Percentiles rank a stretch among this genome's conserved stretches.
Conservation (phyloP, 2,329 filamentous ascomycete genomes). For the Aureobasidium pullulans region DNA sequence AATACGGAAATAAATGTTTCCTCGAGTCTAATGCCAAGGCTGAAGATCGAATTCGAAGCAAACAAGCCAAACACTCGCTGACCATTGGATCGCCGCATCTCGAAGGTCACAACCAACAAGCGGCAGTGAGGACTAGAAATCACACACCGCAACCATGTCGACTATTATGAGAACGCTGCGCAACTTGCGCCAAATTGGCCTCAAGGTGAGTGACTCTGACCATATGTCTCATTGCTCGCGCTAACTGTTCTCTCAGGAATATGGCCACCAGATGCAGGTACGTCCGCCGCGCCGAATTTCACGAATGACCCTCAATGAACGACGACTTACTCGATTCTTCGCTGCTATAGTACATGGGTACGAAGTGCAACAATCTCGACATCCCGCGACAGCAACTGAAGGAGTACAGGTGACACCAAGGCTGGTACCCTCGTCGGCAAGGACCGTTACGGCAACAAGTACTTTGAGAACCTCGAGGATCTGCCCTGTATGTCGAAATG, state of each 20-base stretch:
- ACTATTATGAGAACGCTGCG: slow-evolving; percentile 77
- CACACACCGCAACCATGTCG: slow-evolving; percentile 61
- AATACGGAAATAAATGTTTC: neutral
- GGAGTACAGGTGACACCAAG: slow-evolving; percentile 79
- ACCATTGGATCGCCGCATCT: slow-evolving; percentile 8
- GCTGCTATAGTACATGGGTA: slow-evolving; percentile 29
- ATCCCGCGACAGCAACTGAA: slow-evolving; percentile 23
- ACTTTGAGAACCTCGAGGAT: slow-evolving; percentile 91
- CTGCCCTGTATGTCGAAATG: slow-evolving; percentile 61
- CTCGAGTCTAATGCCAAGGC: neutral
- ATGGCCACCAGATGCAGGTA: slow-evolving; percentile 88
- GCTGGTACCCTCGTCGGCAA: slow-evolving; percentile 74
- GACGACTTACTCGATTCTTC: slow-evolving; percentile 17
- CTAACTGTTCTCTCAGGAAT: slow-evolving; percentile 58
- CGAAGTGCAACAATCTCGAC: slow-evolving; percentile 14
- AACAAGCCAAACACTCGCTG: slow-evolving; percentile 10
- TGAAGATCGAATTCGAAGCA: neutral
- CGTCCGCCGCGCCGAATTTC: slow-evolving; percentile 34
- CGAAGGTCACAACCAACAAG: neutral
- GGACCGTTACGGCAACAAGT: slow-evolving; percentile 96
- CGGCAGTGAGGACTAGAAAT: slow-evolving; percentile 7
- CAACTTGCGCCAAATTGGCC: slow-evolving; percentile 78
- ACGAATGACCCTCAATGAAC: slow-evolving; percentile 18
- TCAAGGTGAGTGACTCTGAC: slow-evolving; percentile 58
- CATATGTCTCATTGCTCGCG: neutral